Evolutionary conservation across 176 grass and related monocot genomes (phyloP).

Genomic region (Musa acuminata): DNA sequence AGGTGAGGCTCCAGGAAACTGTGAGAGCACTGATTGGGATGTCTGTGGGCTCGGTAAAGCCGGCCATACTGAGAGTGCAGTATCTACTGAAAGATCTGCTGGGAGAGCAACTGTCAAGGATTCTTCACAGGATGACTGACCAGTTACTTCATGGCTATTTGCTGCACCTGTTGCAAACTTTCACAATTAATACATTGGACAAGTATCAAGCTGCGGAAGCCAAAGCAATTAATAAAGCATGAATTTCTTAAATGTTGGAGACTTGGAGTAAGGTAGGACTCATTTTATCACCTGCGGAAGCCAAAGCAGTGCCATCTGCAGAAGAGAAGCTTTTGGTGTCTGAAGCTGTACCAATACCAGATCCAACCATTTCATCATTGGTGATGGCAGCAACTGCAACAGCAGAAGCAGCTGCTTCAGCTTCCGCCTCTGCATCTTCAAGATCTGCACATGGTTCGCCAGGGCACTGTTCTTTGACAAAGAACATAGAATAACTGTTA

Average conservation of each 20-base stretch:
- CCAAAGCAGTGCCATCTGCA: constrained; percentile 36
- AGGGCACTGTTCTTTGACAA: constrained; percentile 38
- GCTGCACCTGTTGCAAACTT: constrained; percentile 30
- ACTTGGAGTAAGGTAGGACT: constrained; percentile 13
- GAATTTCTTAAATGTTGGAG: not conserved
- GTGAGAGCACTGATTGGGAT: constrained; percentile 64
- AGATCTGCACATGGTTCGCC: constrained; percentile 36
- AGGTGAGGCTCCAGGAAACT: constrained; percentile 56
- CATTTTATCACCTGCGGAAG: constrained; percentile 50
- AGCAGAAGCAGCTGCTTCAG: constrained; percentile 90
- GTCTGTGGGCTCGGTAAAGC: constrained; percentile 69
- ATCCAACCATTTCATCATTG: constrained; percentile 61
- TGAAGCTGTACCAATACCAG: constrained; percentile 40
- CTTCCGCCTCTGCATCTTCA: constrained; percentile 48
- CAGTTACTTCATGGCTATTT: constrained; percentile 13
- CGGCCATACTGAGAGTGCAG: constrained; percentile 72
- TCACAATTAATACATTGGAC: not conserved
- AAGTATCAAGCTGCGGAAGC: not conserved
- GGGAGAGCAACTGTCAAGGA: constrained; percentile 74
- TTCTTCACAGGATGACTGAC: constrained; percentile 62
- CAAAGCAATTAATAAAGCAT: not conserved
- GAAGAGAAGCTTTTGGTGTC: constrained; percentile 50
- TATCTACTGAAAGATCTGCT: constrained; percentile 92
- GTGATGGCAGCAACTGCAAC: constrained; percentile 87
- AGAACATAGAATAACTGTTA: constrained; percentile 33